Conservation (phyloP, 495 filamentous ascomycete species). For the Hyaloscypha variabilis region DNA sequence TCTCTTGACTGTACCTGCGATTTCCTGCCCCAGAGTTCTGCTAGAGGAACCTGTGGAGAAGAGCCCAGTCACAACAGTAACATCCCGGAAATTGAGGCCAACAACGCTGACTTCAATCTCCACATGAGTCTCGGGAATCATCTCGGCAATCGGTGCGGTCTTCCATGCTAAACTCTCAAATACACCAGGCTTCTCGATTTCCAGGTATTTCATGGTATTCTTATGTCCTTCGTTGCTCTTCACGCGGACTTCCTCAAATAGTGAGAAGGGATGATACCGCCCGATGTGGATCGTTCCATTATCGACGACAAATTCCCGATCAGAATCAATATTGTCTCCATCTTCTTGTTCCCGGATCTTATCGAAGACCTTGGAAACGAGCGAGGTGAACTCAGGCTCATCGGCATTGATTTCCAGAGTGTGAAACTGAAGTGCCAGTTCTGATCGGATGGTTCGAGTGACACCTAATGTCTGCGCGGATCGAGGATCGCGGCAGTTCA, state of each 20-base stretch:
- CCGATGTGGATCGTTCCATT: constrained; percentile 10
- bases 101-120: constrained; percentile 41
- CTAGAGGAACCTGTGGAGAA: neutral
- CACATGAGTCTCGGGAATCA: constrained; percentile 32
- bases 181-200: constrained; percentile 6
- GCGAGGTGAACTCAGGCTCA: neutral
- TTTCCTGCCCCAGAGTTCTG: constrained; percentile 45
- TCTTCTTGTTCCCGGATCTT: constrained; percentile 9
- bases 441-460: constrained; percentile 43
- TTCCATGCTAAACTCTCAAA: constrained; percentile 8
- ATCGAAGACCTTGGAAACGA: constrained; percentile 8
- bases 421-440: constrained; percentile 40
- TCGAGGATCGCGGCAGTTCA: constrained; percentile 40
- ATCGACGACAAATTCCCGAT: constrained; percentile 13
- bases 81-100: constrained; percentile 32
- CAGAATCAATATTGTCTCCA: constrained; percentile 9
- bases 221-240: neutral
- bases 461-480: constrained; percentile 42
- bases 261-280: constrained; percentile 4
- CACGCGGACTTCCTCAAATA: neutral
- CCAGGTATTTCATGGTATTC: neutral
- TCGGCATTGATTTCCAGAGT: constrained; percentile 44
- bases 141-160: neutral
- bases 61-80: neutral
- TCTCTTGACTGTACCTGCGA: constrained; percentile 51